A percentile compares a stretch with the other conserved stretches of the same genome.
Conservation (phyloP, 495 filamentous ascomycete genomes). For the Parachaetomium inaequale region DNA sequence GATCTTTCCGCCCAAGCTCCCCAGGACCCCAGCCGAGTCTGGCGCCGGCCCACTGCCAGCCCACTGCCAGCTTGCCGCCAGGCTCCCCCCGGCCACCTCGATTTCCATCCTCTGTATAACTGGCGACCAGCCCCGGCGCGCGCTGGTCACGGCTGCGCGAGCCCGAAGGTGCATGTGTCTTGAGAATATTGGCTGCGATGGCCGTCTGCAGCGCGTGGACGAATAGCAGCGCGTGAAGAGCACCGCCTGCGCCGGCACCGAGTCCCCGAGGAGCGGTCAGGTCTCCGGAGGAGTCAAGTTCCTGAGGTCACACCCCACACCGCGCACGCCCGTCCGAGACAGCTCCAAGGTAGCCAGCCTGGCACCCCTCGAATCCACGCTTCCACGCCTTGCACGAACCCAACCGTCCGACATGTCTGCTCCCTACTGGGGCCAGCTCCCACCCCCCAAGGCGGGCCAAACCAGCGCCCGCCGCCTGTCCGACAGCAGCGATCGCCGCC, state of each 20-base stretch:
- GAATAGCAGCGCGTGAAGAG: slow-evolving; percentile 3
- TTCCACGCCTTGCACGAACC: slow-evolving; percentile 19
- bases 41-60: neutral
- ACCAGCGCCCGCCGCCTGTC: slow-evolving; percentile 42
- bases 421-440: slow-evolving; percentile 45
- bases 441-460: slow-evolving; percentile 34
- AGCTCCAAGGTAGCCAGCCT: neutral
- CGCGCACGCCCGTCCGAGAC: neutral
- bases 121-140: slow-evolving; percentile 11
- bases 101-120: slow-evolving; percentile 11
- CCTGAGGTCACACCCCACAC: neutral
- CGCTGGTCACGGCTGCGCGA: slow-evolving; percentile 17
- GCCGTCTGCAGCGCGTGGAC: slow-evolving; percentile 34
- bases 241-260: neutral
- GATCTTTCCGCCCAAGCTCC: slow-evolving; percentile 22
- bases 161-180: slow-evolving; percentile 45
- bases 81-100: slow-evolving; percentile 11
- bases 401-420: slow-evolving; percentile 38
- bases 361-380: slow-evolving; percentile 10
- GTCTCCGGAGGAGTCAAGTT: neutral
- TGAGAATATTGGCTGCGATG: slow-evolving; percentile 41
- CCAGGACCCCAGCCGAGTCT: slow-evolving; percentile 6
- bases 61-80: neutral
- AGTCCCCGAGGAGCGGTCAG: slow-evolving; percentile 8
- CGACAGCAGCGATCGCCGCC: slow-evolving; percentile 38